phyloP scores from a whole-genome alignment of 768 basidiomycete species.

The Rhizopogon salebrosus region DNA sequence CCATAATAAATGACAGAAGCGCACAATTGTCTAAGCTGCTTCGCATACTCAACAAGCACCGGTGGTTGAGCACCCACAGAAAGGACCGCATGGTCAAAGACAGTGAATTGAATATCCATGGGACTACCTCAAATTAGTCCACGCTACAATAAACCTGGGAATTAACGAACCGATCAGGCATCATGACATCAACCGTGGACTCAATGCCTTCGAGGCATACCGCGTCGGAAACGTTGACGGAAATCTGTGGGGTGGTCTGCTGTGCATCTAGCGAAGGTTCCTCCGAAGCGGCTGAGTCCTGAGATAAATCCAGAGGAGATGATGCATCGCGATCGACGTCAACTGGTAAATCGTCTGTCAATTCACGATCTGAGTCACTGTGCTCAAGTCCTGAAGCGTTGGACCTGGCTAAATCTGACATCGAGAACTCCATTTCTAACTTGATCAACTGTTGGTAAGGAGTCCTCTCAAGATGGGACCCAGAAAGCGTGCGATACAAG shows the following conservation, averaged over 20 bases:
- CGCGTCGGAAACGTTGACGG: slow-evolving; percentile 7
- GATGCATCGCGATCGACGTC: slow-evolving; percentile 2
- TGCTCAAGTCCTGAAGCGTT: not conserved
- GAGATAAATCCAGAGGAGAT: not conserved
- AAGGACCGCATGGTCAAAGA: slow-evolving; percentile 29
- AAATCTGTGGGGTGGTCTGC: not conserved
- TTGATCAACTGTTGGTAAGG: slow-evolving; percentile 25
- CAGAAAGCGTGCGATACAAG: slow-evolving; percentile 37
- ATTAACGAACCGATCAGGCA: slow-evolving; percentile 48
- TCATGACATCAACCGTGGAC: slow-evolving; percentile 41
- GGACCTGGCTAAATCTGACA: not conserved
- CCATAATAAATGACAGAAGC: slow-evolving; percentile 14
- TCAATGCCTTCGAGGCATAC: slow-evolving; percentile 34
- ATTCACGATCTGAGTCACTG: not conserved
- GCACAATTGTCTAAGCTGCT: slow-evolving; percentile 38
- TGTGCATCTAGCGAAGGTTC: not conserved
- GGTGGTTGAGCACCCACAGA: slow-evolving; percentile 31
- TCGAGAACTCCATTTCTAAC: slow-evolving; percentile 34
- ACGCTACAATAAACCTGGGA: slow-evolving; percentile 1
- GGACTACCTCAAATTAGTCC: slow-evolving; percentile 31
- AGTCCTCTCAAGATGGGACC: slow-evolving; percentile 3
- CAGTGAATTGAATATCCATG: slow-evolving; percentile 52
- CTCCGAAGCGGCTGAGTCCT: not conserved
- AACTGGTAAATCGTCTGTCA: not conserved
- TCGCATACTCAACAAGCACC: slow-evolving; percentile 36